Evolutionary conservation across 2,329 filamentous ascomycete genomes (phyloP).

Genomic region (Botrytis sinoallii): DNA sequence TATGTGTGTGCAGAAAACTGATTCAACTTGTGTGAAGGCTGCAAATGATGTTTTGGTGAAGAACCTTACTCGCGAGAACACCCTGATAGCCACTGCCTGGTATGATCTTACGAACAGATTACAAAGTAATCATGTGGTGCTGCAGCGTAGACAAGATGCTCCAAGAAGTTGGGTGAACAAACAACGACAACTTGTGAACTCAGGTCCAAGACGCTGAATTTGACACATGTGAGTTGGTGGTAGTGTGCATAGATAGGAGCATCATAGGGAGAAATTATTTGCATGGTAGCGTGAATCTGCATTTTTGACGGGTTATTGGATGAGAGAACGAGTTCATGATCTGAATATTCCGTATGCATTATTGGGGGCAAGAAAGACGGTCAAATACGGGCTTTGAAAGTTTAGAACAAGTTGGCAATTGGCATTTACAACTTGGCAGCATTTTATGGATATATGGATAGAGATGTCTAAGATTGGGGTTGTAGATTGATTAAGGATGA

Average conservation of each 20-base stretch:
- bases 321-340: constrained; percentile 14
- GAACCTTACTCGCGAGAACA: constrained; percentile 73
- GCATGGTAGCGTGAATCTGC: constrained; percentile 9
- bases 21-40: constrained; percentile 29
- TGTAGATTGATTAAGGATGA: constrained; percentile 16
- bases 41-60: constrained; percentile 39
- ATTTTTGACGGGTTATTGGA: constrained; percentile 4
- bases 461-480: constrained; percentile 18
- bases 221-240: neutral
- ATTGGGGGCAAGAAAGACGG: neutral
- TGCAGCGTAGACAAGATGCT: constrained; percentile 70
- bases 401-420: constrained; percentile 1
- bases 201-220: constrained; percentile 32
- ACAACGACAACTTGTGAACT: constrained; percentile 69
- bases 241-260: neutral
- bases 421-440: neutral
- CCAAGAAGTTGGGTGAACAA: constrained; percentile 82
- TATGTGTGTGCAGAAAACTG: constrained; percentile 20
- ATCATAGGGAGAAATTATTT: neutral
- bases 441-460: constrained; percentile 21
- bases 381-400: neutral
- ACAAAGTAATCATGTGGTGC: constrained; percentile 77
- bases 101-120: constrained; percentile 76
- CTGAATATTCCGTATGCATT: constrained; percentile 11
- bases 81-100: constrained; percentile 79